Base-by-base conservation (phyloP, 495 filamentous ascomycete species). In the Penicillium pancosmium region DNA sequence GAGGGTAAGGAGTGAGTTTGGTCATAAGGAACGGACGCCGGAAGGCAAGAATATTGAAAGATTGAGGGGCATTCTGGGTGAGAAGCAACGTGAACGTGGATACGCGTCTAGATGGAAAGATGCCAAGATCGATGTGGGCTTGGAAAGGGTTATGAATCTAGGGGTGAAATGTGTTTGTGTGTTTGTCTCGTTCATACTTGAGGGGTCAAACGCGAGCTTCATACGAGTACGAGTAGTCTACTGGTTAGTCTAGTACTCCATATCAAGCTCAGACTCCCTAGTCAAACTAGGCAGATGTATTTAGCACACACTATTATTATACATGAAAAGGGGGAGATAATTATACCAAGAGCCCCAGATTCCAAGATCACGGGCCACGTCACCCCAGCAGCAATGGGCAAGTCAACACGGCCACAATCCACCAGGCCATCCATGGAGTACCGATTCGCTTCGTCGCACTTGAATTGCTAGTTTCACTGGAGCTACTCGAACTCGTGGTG, bases 1-100 rank as follows among this genome's bases (percentile, higher is more conserved):
- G 60, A n/a, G 44, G 36, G 27, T 60, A 60, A 6, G 59, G 25
- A 19, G 53, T 49, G 21, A 60, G 33, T 23, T 47, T 46, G 21
- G 46, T 49, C 66, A 71, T 69, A 60, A 58, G 59, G 59, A 62
- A 49, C 8, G 63, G 62, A 62, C 55, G 59, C 60, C 55, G 31
- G 55, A 34, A 47, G 23, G 58, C 62, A 54, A 44, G 41, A 16
- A 19, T 6, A 16, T 4, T 44, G 5, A 44, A 44, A 44, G 16
- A n/a, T n/a, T 16, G 15, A 15, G n/a, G 40, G 16, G 8, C 16
- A 44, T 44, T 2, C 15, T 16, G 16, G 41, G 7, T 19, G 9
- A 18, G 9, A 44, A 18, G 41, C 16, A 5, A 19, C 27, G 5
- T 31, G 27, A 31, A 31, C 27, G 27, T 31, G 27, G 5, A 31